These are phyloP conservation scores for Penicillium cinerascens DNA, from an alignment of 495 filamentous ascomycete genomes.

Conservation along the genomic window DNA sequence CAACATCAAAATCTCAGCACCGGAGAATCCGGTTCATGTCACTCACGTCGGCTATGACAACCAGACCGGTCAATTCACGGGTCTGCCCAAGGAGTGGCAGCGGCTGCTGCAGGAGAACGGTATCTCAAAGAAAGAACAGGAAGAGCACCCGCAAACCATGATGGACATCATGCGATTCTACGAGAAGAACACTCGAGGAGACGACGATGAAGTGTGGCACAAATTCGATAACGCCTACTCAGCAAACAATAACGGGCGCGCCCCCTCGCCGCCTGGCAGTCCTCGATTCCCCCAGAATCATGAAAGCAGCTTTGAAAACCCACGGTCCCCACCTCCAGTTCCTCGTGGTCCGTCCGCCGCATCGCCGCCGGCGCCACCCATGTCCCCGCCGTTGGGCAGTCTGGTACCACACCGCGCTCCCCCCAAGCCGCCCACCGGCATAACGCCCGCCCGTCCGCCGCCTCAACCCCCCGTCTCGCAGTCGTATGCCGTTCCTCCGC, in stretches of 20 bases:
- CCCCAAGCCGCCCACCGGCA: slow-evolving; percentile 40
- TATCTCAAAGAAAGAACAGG: slow-evolving; percentile 92
- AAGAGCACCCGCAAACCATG: slow-evolving; percentile 91
- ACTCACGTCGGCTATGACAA: slow-evolving; percentile 98
- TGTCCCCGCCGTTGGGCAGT: slow-evolving; percentile 33
- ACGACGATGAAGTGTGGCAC: slow-evolving; percentile 86
- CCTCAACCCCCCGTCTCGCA: slow-evolving; percentile 48
- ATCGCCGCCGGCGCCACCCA: slow-evolving; percentile 8
- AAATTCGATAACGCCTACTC: slow-evolving; percentile 87
- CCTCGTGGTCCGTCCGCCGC: slow-evolving; percentile 52
- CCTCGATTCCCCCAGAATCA: slow-evolving; percentile 89
- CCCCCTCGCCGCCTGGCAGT: slow-evolving; percentile 73
- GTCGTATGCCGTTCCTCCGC: slow-evolving; percentile 15
- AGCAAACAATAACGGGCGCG: slow-evolving; percentile 47
- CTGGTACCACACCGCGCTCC: slow-evolving; percentile 43
- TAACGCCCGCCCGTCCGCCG: slow-evolving; percentile 43
- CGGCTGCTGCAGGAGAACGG: slow-evolving; percentile 90
- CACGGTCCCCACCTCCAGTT: slow-evolving; percentile 86
- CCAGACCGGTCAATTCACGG: slow-evolving; percentile 94
- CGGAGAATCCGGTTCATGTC: slow-evolving; percentile 95
- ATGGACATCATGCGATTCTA: slow-evolving; percentile 95
- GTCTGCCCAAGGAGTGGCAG: slow-evolving; percentile 97
- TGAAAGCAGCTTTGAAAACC: slow-evolving; percentile 95
- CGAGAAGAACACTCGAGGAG: slow-evolving; percentile 82
- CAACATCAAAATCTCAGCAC: slow-evolving; percentile 82